Evolutionary conservation across 306 rosid species (phyloP).

Genomic region (Inga leiocalycina): DNA sequence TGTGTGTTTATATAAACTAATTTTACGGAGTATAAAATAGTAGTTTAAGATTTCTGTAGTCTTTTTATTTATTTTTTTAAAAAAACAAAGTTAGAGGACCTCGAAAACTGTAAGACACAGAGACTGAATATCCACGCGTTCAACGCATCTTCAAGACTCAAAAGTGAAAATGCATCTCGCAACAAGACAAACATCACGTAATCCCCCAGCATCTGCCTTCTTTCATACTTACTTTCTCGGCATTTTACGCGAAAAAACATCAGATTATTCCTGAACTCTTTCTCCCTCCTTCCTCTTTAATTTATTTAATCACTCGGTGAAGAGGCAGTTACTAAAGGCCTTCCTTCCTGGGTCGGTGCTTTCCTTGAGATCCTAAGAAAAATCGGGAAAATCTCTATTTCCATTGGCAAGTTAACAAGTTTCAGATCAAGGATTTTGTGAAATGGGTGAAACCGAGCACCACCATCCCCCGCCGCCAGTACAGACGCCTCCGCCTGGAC

Average conservation of each 20-base stretch:
- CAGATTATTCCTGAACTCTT: not conserved
- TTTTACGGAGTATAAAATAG: too few relatives aligned
- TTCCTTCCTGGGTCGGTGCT: slow-evolving; percentile 17
- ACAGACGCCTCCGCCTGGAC: slow-evolving; percentile 26
- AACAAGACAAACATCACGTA: slow-evolving; percentile 27
- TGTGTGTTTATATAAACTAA: too few relatives aligned
- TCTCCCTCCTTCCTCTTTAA: too few relatives aligned
- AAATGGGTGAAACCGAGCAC: slow-evolving; percentile 59
- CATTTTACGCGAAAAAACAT: not conserved
- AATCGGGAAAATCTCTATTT: not conserved
- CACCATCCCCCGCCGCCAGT: slow-evolving; percentile 39
- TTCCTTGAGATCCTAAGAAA: not conserved
- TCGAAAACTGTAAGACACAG: not conserved
- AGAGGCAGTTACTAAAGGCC: not conserved
- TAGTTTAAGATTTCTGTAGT: too few relatives aligned
- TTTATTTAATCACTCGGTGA: not conserved
- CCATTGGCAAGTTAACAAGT: not conserved
- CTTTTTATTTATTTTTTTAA: too few relatives aligned
- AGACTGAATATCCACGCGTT: slow-evolving; percentile 27
- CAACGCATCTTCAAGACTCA: not conserved
- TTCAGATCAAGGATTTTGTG: not conserved
- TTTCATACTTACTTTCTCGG: not conserved
- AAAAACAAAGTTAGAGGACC: not conserved
- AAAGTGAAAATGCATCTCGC: not conserved
- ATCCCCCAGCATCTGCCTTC: slow-evolving; percentile 1